These are phyloP conservation scores for Basidiobolus meristosporus DNA, from an alignment of 371 early-diverging fungal species.

Conservation along the genomic window DNA sequence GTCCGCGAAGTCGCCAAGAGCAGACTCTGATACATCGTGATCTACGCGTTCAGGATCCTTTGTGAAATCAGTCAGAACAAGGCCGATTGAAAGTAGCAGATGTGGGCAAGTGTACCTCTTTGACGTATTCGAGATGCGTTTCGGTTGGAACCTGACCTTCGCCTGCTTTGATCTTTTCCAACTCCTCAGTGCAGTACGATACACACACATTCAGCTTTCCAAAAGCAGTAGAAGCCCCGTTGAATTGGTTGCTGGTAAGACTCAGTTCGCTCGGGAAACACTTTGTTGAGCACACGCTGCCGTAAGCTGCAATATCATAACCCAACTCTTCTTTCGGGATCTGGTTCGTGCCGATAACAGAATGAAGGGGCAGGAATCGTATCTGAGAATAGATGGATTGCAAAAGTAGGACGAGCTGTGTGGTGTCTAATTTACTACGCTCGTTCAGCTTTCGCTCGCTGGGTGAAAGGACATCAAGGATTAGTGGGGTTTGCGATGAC, in stretches of 20 bases:
- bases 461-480: no score
- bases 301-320: background rate
- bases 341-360: background rate
- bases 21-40: no score
- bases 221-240: background rate
- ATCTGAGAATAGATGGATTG: background rate
- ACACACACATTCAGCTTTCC: background rate
- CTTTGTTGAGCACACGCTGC: background rate
- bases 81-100: no score
- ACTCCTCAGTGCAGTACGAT: no score
- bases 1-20: no score
- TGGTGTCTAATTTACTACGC: background rate
- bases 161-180: background rate
- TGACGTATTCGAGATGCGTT: background rate
- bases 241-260: background rate
- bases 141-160: background rate
- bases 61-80: no score
- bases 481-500: no score
- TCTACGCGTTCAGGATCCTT: no score
- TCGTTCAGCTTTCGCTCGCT: background rate
- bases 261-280: no score
- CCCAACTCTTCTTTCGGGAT: background rate
- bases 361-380: background rate
- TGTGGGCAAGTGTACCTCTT: no score
- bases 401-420: background rate